phyloP scores from a whole-genome alignment of 768 basidiomycete genomes.

The Lepiota brunneoincarnata region DNA sequence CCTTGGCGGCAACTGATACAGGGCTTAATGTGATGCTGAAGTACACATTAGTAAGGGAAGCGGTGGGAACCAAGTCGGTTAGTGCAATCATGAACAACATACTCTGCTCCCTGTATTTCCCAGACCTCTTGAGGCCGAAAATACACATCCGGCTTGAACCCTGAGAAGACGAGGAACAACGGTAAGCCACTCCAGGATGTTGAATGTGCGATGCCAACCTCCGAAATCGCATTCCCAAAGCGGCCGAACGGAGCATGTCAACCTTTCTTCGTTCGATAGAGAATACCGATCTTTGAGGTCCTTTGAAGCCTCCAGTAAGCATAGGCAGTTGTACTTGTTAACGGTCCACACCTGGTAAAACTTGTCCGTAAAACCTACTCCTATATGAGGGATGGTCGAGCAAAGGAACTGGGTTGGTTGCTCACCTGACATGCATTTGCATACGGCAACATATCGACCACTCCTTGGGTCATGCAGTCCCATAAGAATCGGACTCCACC shows the following conservation, averaged over 20 bases:
- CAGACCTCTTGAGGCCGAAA: constrained; percentile 78
- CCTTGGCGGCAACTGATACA: constrained; percentile 75
- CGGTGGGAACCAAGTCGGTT: neutral
- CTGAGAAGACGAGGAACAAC: constrained; percentile 28
- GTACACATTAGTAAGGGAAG: constrained; percentile 6
- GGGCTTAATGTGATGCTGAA: constrained; percentile 79
- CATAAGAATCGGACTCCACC: constrained; percentile 91
- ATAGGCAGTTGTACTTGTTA: neutral
- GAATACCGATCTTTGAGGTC: constrained; percentile 64
- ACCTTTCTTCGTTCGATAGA: constrained; percentile 32
- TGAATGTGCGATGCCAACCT: constrained; percentile 37
- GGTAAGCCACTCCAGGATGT: neutral
- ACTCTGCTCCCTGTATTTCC: constrained; percentile 86
- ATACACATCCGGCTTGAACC: constrained; percentile 63
- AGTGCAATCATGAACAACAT: constrained; percentile 15
- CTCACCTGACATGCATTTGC: constrained; percentile 88
- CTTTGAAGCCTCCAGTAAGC: constrained; percentile 29
- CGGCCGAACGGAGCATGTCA: constrained; percentile 46
- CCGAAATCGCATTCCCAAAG: constrained; percentile 64
- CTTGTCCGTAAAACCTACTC: constrained; percentile 74
- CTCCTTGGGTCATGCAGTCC: constrained; percentile 67
- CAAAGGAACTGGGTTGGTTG: neutral
- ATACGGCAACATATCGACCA: constrained; percentile 70
- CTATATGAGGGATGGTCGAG: neutral
- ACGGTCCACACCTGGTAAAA: constrained; percentile 65